These are phyloP conservation scores for Arabis hirsuta DNA, from an alignment of 345 rosid genomes.

Conservation along the genomic window DNA sequence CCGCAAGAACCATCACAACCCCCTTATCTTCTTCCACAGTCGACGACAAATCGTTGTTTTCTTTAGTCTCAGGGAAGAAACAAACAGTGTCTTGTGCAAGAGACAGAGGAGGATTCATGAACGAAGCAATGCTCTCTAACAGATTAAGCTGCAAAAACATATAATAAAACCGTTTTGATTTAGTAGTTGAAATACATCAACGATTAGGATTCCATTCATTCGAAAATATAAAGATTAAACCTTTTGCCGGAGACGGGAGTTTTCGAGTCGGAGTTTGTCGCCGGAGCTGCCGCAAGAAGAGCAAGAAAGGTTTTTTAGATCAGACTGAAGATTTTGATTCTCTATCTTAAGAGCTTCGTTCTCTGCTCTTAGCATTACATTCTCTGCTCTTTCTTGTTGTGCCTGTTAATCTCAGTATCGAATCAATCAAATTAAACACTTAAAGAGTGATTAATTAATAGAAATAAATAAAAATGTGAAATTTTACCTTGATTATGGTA, in stretches of 20 bases:
- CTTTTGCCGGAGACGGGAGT: slow-evolving; percentile 14
- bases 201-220: neutral
- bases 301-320: slow-evolving; percentile 43
- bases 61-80: slow-evolving; percentile 31
- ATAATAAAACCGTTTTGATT: slow-evolving; percentile 12
- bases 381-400: slow-evolving; percentile 61
- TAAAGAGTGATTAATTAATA: neutral
- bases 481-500: slow-evolving; percentile 73
- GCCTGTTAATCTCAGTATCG: slow-evolving; percentile 53
- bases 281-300: slow-evolving; percentile 57
- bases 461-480: neutral
- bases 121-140: neutral
- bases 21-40: slow-evolving; percentile 46
- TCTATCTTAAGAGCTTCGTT: slow-evolving; percentile 62
- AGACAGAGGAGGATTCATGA: slow-evolving; percentile 1
- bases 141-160: slow-evolving; percentile 9
- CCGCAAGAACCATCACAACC: slow-evolving; percentile 51
- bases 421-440: too few relatives aligned
- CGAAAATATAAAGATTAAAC: neutral
- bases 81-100: neutral
- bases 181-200: slow-evolving; percentile 3
- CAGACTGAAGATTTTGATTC: slow-evolving; percentile 51
- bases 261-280: slow-evolving; percentile 39
- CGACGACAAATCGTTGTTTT: slow-evolving; percentile 27
- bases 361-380: slow-evolving; percentile 58